A percentile compares a stretch with the other conserved stretches of the same genome.
phyloP scores from a whole-genome alignment of 2,329 filamentous ascomycete species.

The Talaromyces sp. region DNA sequence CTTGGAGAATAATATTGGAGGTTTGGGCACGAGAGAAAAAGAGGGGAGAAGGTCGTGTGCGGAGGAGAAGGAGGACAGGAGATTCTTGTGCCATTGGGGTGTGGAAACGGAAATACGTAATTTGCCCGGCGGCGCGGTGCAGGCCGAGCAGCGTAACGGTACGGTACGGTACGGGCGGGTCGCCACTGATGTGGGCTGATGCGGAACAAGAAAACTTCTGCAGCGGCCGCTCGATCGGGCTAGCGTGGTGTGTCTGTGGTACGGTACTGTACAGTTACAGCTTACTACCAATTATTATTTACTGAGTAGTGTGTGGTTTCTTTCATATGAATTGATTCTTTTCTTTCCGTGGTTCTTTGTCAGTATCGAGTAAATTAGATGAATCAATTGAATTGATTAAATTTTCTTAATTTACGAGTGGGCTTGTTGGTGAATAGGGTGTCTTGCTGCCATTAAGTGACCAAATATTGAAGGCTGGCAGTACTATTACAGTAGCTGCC shows the following conservation, averaged over 20 bases:
- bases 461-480: too few species aligned
- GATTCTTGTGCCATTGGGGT: not conserved
- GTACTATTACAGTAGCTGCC: too few species aligned
- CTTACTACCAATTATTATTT: too few species aligned
- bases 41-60: not conserved
- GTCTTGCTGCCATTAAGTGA: too few species aligned
- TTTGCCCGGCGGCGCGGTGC: not conserved
- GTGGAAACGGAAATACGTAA: not conserved
- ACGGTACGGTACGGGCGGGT: not conserved
- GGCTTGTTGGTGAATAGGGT: too few species aligned
- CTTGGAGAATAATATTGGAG: not conserved
- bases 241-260: not conserved
- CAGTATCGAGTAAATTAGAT: not conserved
- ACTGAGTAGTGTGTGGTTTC: not conserved
- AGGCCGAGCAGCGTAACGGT: not conserved
- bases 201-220: slow-evolving; percentile 2
- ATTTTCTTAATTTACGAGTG: not conserved
- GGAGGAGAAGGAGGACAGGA: not conserved
- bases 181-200: not conserved
- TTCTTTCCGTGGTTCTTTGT: not conserved
- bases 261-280: not conserved
- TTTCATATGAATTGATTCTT: not conserved
- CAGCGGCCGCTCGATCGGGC: not conserved
- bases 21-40: not conserved
- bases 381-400: not conserved